These are phyloP conservation scores for Pichia phayaonensis DNA, from an alignment of 805 yeast species.

Conservation along the genomic window DNA sequence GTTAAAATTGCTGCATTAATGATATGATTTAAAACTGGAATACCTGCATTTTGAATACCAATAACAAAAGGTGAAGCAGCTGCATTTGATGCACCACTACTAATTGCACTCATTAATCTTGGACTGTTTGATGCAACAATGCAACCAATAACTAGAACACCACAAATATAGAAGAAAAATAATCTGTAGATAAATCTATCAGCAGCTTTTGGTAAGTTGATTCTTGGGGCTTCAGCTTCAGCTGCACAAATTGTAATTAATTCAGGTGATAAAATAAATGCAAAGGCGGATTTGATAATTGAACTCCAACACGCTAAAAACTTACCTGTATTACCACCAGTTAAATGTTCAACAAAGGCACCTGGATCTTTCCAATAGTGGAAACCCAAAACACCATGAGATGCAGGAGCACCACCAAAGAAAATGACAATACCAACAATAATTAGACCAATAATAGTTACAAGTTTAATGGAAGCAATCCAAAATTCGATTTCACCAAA, in stretches of 20 bases:
- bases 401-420: conserved; percentile 55
- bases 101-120: conserved; percentile 37
- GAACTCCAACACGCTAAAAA: conserved; percentile 59
- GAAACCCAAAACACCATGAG: conserved; percentile 53
- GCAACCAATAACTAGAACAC: conserved; percentile 51
- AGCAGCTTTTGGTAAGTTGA: conserved; percentile 56
- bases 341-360: conserved; percentile 42
- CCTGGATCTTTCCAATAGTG: conserved; percentile 50
- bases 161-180: conserved; percentile 50
- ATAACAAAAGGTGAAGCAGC: conserved; percentile 83
- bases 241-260: conserved; percentile 46
- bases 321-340: conserved; percentile 48
- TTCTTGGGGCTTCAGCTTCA: conserved; percentile 52
- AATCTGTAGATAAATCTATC: conserved; percentile 54
- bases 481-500: conserved; percentile 53
- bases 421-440: conserved; percentile 47
- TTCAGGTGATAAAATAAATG: conserved; percentile 59
- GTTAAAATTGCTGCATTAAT: conserved; percentile 64
- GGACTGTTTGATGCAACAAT: conserved; percentile 49
- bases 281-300: conserved; percentile 55
- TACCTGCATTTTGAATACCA: conserved; percentile 65
- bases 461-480: conserved; percentile 56
- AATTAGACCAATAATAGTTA: conserved; percentile 55
- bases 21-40: conserved; percentile 63
- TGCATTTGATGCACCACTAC: conserved; percentile 45